Conservation (phyloP, 2,329 filamentous ascomycete species). For the Didymella pinodella region DNA sequence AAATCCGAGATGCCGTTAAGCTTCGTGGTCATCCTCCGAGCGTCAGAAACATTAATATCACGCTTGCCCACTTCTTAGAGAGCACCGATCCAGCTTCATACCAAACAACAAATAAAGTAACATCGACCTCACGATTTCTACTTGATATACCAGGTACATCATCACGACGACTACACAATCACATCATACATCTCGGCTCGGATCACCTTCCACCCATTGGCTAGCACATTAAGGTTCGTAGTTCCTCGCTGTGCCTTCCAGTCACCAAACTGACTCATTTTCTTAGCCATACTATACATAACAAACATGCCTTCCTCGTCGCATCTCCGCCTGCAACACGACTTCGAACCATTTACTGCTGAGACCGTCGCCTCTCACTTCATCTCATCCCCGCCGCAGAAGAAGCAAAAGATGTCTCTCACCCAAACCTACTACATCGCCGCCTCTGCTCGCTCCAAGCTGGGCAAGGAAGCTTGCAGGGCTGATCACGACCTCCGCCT, state of each 20-base stretch:
- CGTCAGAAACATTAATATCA: slow-evolving; percentile 46
- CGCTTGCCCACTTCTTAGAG: slow-evolving; percentile 29
- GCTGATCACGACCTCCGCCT: slow-evolving; percentile 94
- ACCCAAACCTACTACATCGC: slow-evolving; percentile 98
- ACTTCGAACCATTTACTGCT: slow-evolving; percentile 56
- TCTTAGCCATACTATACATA: slow-evolving; percentile 40
- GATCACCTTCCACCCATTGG: slow-evolving; percentile 48
- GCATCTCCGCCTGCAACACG: slow-evolving; percentile 57
- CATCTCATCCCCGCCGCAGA: slow-evolving; percentile 54
- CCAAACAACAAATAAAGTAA: slow-evolving; percentile 13
- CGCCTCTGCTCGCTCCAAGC: slow-evolving; percentile 95
- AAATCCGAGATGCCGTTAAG: slow-evolving; percentile 40
- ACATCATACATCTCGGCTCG: slow-evolving; percentile 35
- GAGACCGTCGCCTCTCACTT: slow-evolving; percentile 55
- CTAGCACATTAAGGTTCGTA: slow-evolving; percentile 43
- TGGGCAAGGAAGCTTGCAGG: slow-evolving; percentile 87
- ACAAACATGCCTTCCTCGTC: slow-evolving; percentile 57
- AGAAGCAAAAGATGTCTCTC: slow-evolving; percentile 91
- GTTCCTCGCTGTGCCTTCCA: slow-evolving; percentile 39
- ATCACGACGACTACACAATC: slow-evolving; percentile 17
- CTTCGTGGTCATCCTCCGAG: slow-evolving; percentile 40
- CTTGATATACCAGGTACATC: slow-evolving; percentile 13
- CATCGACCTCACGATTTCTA: slow-evolving; percentile 3
- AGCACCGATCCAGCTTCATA: slow-evolving; percentile 27
- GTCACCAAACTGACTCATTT: slow-evolving; percentile 60